phyloP scores from a whole-genome alignment of 495 filamentous ascomycete species.

The Cenococcum geophilum region DNA sequence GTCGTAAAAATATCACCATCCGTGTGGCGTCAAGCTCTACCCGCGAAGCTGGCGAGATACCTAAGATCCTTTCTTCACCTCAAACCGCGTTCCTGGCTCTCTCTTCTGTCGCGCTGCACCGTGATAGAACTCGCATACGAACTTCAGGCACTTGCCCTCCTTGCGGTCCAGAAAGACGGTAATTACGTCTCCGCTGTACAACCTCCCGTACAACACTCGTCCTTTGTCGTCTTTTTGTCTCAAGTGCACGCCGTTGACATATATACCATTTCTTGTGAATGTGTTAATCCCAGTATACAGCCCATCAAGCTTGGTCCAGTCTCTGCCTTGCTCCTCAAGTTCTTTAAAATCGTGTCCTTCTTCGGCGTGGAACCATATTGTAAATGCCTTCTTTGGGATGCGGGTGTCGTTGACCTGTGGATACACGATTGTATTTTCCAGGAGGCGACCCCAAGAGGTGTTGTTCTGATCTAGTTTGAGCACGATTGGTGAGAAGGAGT shows the following conservation, averaged over 20 bases:
- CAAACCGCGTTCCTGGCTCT: conserved; percentile 17
- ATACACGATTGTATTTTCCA: conserved; percentile 56
- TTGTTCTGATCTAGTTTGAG: conserved; percentile 58
- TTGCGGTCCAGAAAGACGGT: conserved; percentile 49
- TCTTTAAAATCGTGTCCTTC: conserved; percentile 51
- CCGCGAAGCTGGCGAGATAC: no score
- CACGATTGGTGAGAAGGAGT: conserved; percentile 49
- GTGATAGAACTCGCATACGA: conserved; percentile 41
- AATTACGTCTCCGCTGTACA: conserved; percentile 69
- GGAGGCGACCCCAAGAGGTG: conserved; percentile 69
- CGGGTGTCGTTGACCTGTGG: conserved; percentile 53
- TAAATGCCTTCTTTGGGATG: conserved; percentile 76
- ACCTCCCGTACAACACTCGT: conserved; percentile 52
- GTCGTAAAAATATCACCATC: no score
- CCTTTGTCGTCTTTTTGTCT: conserved; percentile 42
- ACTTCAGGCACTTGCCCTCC: conserved; percentile 44
- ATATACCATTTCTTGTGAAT: conserved; percentile 62
- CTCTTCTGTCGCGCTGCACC: conserved; percentile 33
- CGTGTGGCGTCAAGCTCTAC: no score
- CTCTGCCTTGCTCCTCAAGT: conserved; percentile 48
- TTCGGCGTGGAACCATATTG: conserved; percentile 61
- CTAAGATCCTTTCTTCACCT: conserved; percentile 2
- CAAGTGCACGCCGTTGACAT: conserved; percentile 61
- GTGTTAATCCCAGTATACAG: conserved; percentile 65
- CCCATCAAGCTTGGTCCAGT: conserved; percentile 50